Evolutionary conservation across 2,329 filamentous ascomycete species (phyloP), one percentile per base, ranked within the genome.

Genomic region (Xylaria digitata): DNA sequence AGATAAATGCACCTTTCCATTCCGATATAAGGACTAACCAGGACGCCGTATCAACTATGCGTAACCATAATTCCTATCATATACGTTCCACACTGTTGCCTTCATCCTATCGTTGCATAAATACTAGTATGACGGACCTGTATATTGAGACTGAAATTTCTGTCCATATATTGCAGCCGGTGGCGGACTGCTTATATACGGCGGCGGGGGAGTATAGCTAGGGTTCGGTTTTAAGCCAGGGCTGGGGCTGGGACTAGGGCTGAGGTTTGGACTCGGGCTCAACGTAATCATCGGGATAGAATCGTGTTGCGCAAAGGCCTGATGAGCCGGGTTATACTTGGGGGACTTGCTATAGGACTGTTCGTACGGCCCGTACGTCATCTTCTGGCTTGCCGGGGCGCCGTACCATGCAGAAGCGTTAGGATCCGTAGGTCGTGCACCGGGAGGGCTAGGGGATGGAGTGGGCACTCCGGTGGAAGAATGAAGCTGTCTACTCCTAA

Each of bases 231-330:
- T 52, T 4, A 21, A 23, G 32, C n/a, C 32, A 2, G 59, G 32
- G 32, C 19, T 42, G 21, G 48, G 43, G 21, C 13, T 48, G 21
- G 52, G 58, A 23, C 13, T 15, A 11, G 23, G 43, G 34, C n/a
- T 49, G 23, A n/a, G 15, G 9, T 26, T 49, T 46, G 60, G 58
- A 26, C 34, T 45, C 26, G 48, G 60, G 17, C n/a, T 55, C 4
- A 60, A n/a, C 19, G 48, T 54, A 19, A 19, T 30, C 55, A 65
- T 60, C 3, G 62, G 62, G n/a, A 65, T 65, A 43, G 48, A 58
- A n/a, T 55, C 54, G 15, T 54, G 62, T 6, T 59, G 55, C 9
- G 32, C 2, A 21, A 60, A 63, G 37, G 13, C 13, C 17, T 59
- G 8, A 17, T 54, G 21, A 21, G 48, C 23, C 17, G 19, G 46